Evolutionary conservation across 345 rosid species (phyloP).

Genomic region (Euclidium syriacum): DNA sequence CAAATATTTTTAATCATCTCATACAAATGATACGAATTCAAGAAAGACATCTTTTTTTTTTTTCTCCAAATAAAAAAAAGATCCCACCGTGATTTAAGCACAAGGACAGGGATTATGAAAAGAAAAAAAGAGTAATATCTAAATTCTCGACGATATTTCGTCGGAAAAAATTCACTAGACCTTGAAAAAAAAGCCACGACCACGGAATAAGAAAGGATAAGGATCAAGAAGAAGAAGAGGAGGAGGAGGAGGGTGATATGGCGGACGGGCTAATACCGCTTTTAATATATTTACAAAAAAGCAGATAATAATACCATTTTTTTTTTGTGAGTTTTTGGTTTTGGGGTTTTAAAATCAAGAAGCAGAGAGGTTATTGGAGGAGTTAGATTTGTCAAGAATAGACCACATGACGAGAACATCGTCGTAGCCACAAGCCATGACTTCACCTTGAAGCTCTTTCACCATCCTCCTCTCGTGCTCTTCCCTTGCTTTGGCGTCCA

Average conservation of each 20-base stretch:
- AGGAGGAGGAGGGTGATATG: not conserved
- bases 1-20: conserved; percentile 6
- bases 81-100: conserved; percentile 32
- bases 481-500: conserved; percentile 42
- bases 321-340: not conserved
- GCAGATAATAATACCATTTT: not conserved
- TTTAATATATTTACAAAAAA: conserved; percentile 22
- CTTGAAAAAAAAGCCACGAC: conserved; percentile 13
- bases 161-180: conserved; percentile 20
- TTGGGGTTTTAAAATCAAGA: conserved; percentile 24
- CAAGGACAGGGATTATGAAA: conserved; percentile 34
- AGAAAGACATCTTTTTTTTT: not conserved
- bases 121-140: not conserved
- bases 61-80: conserved; percentile 7
- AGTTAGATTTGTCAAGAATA: conserved; percentile 83
- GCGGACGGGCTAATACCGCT: not conserved
- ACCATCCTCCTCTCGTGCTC: conserved; percentile 46
- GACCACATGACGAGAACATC: conserved; percentile 98
- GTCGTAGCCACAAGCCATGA: conserved; percentile 88
- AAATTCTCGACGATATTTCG: conserved; percentile 18
- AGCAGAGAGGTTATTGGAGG: conserved; percentile 44
- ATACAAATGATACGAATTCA: conserved; percentile 17
- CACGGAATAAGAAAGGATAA: not conserved
- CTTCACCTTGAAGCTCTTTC: conserved; percentile 78
- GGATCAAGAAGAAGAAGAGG: not conserved